Base-by-base conservation (phyloP, 2,329 filamentous ascomycete genomes). In the Pezicula rhizophila region DNA sequence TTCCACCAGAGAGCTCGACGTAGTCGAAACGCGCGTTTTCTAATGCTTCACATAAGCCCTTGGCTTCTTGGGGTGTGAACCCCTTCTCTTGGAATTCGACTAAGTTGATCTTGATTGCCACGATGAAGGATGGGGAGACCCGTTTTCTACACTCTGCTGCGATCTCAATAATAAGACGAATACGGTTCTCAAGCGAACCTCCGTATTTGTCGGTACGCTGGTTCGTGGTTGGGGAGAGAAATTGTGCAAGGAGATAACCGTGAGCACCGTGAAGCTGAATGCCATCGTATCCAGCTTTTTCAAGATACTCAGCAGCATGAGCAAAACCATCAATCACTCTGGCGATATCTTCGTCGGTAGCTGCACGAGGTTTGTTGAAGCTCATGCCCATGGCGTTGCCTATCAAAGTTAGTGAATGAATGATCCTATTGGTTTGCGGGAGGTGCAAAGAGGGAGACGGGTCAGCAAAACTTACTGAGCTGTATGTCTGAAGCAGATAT, bases 1-100 rank as follows among this genome's bases (percentile, higher is more conserved):
- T 76, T 0, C 85, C 84, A 0, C 84, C 85, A 15, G 76, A 80
- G 23, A 88, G 74, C 64, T 89, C 84, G 2, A 88, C 65, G 54
- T 86, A 87, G 64, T 88, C 84, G 45, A 80, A 78, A 7, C 61
- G 63, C 50, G 74, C 70, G 42, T 67, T 59, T 59, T 80, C 75
- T 2, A 80, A 65, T 18, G 71, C 60, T 39, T 67, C 61, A 62
- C 72, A 75, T 1, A 87, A 65, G 5, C 68, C 76, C 26, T 70
- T 66, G 3, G 84, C 68, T 57, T 87, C 82, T 45, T 78, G 74
- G 28, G 85, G 67, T 37, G 74, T 78, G 31, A 79, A 73, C 0
- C 76, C 76, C 23, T 71, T 69, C 11, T 80, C 80, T 23, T 75
- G 66, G 39, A 80, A 63, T 72, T 84, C 79, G 1, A 77, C 77